Conservation (phyloP, 1,284 basidiomycete genomes). For the Heterobasidion occidentale region DNA sequence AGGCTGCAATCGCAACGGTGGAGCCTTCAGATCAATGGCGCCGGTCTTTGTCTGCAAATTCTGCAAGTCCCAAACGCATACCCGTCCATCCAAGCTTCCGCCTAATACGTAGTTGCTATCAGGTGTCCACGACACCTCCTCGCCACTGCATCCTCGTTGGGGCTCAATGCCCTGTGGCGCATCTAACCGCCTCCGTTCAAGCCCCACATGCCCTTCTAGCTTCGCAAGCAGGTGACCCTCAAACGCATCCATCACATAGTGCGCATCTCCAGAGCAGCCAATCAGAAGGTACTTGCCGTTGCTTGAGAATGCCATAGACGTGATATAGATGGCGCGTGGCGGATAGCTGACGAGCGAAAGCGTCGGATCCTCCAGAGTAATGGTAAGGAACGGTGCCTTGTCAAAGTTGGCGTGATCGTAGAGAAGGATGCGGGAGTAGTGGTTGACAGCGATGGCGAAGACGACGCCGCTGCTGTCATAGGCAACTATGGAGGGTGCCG, state of each 20-base stretch:
- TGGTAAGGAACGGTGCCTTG: slow-evolving; percentile 83
- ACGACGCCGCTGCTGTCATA: slow-evolving; percentile 88
- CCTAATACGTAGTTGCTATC: slow-evolving; percentile 84
- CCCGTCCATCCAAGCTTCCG: slow-evolving; percentile 76
- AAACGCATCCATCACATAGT: slow-evolving; percentile 90
- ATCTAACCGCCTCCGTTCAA: slow-evolving; percentile 60
- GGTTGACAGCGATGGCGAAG: slow-evolving; percentile 89
- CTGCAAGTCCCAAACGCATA: slow-evolving; percentile 77
- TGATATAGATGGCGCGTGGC: slow-evolving; percentile 85
- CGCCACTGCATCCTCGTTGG: slow-evolving; percentile 72
- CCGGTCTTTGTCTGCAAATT: slow-evolving; percentile 42
- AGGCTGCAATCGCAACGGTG: slow-evolving; percentile 48
- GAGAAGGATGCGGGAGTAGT: slow-evolving; percentile 76
- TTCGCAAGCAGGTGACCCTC: slow-evolving; percentile 77
- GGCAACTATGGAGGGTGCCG: slow-evolving; percentile 76
- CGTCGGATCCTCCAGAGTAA: slow-evolving; percentile 76
- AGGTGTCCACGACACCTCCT: slow-evolving; percentile 89
- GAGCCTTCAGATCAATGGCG: slow-evolving; percentile 42
- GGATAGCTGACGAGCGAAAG: slow-evolving; percentile 69
- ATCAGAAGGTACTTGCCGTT: slow-evolving; percentile 88
- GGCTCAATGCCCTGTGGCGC: slow-evolving; percentile 59
- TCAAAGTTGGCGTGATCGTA: slow-evolving; percentile 90
- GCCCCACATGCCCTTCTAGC: slow-evolving; percentile 73
- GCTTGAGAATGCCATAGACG: slow-evolving; percentile 84
- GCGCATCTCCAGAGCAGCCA: slow-evolving; percentile 87